A percentile compares a stretch with the other conserved stretches of the same genome.
Conservation (phyloP, 139 green algal genomes). For the Tetradesmus lagerheimii region DNA sequence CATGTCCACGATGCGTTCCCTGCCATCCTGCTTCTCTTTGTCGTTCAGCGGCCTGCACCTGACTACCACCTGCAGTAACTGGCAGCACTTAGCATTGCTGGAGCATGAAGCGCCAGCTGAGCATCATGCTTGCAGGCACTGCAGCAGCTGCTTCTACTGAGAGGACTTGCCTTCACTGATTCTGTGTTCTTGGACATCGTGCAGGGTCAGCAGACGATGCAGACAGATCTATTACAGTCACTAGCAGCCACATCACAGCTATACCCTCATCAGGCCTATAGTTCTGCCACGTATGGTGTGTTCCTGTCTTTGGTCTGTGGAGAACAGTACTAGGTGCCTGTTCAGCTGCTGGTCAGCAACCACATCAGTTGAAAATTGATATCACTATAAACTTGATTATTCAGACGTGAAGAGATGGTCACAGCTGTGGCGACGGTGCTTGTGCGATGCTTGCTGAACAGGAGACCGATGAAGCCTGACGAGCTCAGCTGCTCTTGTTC, state of each 20-base stretch:
- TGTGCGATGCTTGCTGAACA: background rate
- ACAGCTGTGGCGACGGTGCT: background rate
- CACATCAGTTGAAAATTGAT: background rate
- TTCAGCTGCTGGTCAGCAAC: background rate
- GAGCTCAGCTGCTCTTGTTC: background rate
- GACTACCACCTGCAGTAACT: slow-evolving; percentile 75
- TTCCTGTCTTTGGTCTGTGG: background rate
- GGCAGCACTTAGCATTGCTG: background rate
- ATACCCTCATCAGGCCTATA: too few relatives aligned
- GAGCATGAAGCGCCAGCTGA: background rate
- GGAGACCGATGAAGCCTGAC: background rate
- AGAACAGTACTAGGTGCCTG: background rate
- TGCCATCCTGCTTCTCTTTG: slow-evolving; percentile 78
- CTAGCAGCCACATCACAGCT: too few relatives aligned
- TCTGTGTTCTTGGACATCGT: slow-evolving; percentile 43
- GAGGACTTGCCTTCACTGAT: slow-evolving; percentile 30
- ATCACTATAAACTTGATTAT: too few relatives aligned
- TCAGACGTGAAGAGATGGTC: too few relatives aligned
- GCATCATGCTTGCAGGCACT: background rate
- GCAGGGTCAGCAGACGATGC: background rate
- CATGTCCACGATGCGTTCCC: slow-evolving; percentile 80
- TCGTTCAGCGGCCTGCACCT: slow-evolving; percentile 82
- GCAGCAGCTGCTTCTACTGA: background rate
- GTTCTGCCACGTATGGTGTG: background rate
- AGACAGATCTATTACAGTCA: background rate